Evolutionary conservation across 1,284 basidiomycete species (phyloP).

Genomic region (Malassezia nana): DNA sequence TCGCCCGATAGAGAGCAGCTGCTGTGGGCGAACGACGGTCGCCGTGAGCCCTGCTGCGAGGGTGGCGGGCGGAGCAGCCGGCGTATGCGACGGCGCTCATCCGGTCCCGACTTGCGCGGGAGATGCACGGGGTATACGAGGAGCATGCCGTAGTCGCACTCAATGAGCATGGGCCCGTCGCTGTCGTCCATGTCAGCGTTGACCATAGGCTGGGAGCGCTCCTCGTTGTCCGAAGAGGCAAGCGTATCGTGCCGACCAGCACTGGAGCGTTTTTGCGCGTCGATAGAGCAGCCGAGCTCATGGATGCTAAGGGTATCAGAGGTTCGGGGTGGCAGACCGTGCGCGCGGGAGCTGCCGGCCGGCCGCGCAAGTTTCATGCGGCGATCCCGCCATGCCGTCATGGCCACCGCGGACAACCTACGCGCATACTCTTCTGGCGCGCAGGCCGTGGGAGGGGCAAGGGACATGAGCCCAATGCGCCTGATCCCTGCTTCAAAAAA

Average conservation of each 20-base stretch:
- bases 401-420: conserved; percentile 1
- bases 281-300: not conserved
- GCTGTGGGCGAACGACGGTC: not conserved
- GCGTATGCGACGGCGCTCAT: not conserved
- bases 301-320: not conserved
- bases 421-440: conserved; percentile 5
- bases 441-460: not conserved
- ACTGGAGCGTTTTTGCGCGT: not conserved
- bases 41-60: conserved; percentile 3
- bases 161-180: conserved; percentile 1
- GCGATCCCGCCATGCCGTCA: conserved; percentile 11
- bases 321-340: not conserved
- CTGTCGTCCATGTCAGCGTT: not conserved
- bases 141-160: conserved; percentile 11
- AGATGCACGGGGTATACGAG: conserved; percentile 2
- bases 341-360: not conserved
- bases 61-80: not conserved
- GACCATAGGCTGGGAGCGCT: too few species aligned
- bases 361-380: not conserved
- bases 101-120: not conserved
- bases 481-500: too few species aligned
- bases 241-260: not conserved
- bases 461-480: not conserved
- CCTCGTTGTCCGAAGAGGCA: not conserved
- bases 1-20: not conserved